Base-by-base conservation (phyloP, 164 flowering plant genomes). In the Dillenia suffruticosa region DNA sequence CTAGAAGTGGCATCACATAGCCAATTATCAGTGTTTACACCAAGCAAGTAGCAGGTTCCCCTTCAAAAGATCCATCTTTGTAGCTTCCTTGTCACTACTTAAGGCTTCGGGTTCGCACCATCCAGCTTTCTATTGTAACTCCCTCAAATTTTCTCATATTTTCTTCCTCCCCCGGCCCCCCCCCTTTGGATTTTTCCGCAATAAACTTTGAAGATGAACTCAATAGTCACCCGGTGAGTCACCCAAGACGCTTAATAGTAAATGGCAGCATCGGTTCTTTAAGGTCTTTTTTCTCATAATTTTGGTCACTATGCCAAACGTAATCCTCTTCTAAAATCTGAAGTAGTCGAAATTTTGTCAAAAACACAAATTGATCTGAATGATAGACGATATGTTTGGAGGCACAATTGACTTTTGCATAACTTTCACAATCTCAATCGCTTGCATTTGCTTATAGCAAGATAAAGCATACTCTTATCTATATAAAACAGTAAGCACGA, bases 391-490 rank as follows among this genome's bases (percentile, higher is more conserved):
- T 15, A 67, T 53, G 40, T 77, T 75, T 9, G 80, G 79, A 3
- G 78, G 56, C 12, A 70, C 54, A 46, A 62, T 47, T 40, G 40
- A 15, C 32, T 66, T 60, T 58, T 74, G 72, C 46, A 32, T 61
- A 26, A 61, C 12, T 56, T 71, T 70, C 61, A 50, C 75, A 62
- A 60, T 61, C 50, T 73, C 78, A 44, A 76, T 40, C 46, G 57
- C 72, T 64, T 68, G 66, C 81, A 84, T 73, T 40, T 61, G 54
- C 57, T 24, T 65, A 60, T 86, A 86, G 67, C 83, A 81, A 48
- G 73, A 56, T 56, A 64, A 75, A 13, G 81, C 74, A 49, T 77
- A 69, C n/a, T 79, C 87, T 19, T 1, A 19, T 19, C 22, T 19
- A 19, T 19, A 19, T 19, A 19, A 19, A 19, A 19, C 22, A 19